phyloP scores from a whole-genome alignment of 2,329 filamentous ascomycete genomes.

The Pezicula carpinea region DNA sequence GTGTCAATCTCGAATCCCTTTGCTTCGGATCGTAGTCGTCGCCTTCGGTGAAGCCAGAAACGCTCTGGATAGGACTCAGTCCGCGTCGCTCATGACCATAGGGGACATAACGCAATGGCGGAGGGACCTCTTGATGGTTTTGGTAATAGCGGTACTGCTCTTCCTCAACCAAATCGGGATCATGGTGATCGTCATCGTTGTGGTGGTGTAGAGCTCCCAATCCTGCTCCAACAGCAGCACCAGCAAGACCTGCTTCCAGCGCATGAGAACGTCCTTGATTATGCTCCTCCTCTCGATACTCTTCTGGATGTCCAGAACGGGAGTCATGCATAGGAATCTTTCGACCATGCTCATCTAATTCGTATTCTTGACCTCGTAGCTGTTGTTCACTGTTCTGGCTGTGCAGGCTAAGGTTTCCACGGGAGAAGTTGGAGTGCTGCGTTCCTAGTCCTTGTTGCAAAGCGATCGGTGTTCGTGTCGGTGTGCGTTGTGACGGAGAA shows the following conservation, averaged over 20 bases:
- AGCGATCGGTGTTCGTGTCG: slow-evolving; percentile 54
- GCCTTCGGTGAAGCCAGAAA: slow-evolving; percentile 77
- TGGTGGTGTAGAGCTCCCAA: slow-evolving; percentile 35
- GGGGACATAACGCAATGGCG: slow-evolving; percentile 61
- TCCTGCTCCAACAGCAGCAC: slow-evolving; percentile 30
- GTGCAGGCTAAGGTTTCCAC: slow-evolving; percentile 43
- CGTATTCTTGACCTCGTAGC: slow-evolving; percentile 31
- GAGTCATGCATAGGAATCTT: slow-evolving; percentile 25
- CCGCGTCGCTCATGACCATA: slow-evolving; percentile 66
- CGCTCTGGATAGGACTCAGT: slow-evolving; percentile 86
- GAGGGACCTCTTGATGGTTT: slow-evolving; percentile 53
- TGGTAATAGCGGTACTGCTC: slow-evolving; percentile 36
- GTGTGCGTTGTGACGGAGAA: slow-evolving; percentile 57
- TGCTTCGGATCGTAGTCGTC: slow-evolving; percentile 54
- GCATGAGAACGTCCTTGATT: slow-evolving; percentile 21
- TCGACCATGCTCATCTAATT: slow-evolving; percentile 28
- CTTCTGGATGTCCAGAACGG: background rate
- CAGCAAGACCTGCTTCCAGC: slow-evolving; percentile 21
- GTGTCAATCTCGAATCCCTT: slow-evolving; percentile 52
- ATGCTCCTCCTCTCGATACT: slow-evolving; percentile 10
- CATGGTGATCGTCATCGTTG: slow-evolving; percentile 19
- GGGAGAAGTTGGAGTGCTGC: slow-evolving; percentile 47
- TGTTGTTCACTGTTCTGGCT: slow-evolving; percentile 40
- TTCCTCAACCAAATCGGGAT: slow-evolving; percentile 22
- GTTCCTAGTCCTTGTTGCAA: slow-evolving; percentile 58